Conservation (phyloP, 768 basidiomycete species). For the Lactarius quietus region DNA sequence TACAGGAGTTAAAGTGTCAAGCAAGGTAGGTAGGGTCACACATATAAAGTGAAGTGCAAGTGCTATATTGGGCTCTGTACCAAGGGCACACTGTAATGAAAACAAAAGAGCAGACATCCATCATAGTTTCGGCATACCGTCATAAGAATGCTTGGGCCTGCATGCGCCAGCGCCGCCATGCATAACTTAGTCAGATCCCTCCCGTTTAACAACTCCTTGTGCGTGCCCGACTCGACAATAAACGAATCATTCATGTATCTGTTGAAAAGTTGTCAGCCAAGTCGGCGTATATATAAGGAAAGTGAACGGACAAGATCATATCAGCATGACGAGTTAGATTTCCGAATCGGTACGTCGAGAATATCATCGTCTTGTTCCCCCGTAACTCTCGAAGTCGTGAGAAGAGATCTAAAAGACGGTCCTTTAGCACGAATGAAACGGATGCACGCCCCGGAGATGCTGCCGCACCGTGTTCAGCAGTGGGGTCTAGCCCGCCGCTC, state of each 20-base stretch:
- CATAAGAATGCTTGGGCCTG: slow-evolving; percentile 64
- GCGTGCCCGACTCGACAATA: slow-evolving; percentile 64
- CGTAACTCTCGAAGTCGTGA: slow-evolving; percentile 62
- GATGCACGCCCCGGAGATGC: background rate
- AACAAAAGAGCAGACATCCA: background rate
- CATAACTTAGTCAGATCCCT: slow-evolving; percentile 63
- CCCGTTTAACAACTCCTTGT: slow-evolving; percentile 51
- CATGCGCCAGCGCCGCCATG: slow-evolving; percentile 67
- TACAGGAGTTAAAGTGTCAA: no score
- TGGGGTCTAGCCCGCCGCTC: slow-evolving; percentile 74
- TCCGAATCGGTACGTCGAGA: slow-evolving; percentile 70
- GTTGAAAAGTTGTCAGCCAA: background rate
- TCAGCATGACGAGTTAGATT: slow-evolving; percentile 60
- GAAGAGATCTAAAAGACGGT: slow-evolving; percentile 50
- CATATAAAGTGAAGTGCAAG: background rate
- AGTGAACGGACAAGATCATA: slow-evolving; percentile 18
- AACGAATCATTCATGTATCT: slow-evolving; percentile 68
- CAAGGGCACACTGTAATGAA: background rate
- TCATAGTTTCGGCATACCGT: background rate
- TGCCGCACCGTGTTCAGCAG: slow-evolving; percentile 63
- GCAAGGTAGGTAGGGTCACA: background rate
- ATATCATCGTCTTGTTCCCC: slow-evolving; percentile 80
- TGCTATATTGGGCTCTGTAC: background rate
- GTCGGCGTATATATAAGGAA: background rate
- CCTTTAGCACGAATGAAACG: background rate